Base-by-base conservation (phyloP, 2,329 filamentous ascomycete species). In the Eutypella sp. region DNA sequence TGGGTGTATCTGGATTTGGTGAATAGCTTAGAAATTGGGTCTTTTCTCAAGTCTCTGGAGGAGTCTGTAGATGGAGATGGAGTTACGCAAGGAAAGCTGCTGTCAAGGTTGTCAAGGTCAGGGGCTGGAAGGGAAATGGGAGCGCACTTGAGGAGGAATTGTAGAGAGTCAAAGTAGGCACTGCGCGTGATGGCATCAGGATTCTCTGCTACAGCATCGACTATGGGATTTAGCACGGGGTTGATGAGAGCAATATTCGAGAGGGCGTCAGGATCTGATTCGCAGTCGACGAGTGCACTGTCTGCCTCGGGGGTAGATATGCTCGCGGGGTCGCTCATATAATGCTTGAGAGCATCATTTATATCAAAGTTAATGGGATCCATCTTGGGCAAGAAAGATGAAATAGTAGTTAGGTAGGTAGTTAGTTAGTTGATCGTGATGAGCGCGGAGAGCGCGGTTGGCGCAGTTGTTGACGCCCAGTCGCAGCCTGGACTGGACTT, bases 141-240 rank as follows among this genome's bases (percentile, higher is more conserved):
- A 61, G 81, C 89, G 75, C 82, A 97, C 92, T 99, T 99, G 72
- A 99, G 78, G 48, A 99, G 74, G 63, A 96, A 96, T 67, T 96
- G 92, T 57, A 99, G 69, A 51, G 91, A 96, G 72, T 99, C 92
- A 71, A 97, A 91, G 54, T 85, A 79, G 42, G 82, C 79, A 59
- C 83, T 80, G 68, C 84, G 85, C 51, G 82, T 84, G 55, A 99
- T 85, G 49, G 87, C 87, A 68, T 96, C 92, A 42, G 93, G 90
- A 63, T 85, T 95, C 62, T 95, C 90, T 45, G 91, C 90, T 23
- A 99, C 82, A 24, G 89, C 85, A 66, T 97, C 93, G 51, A 96
- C 83, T 50, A 99, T 95, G 20, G 88, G 85, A 63, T 99, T 95
- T 50, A 99, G 74, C 18, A 93, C 83, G 54, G 81, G 81, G 67